A percentile compares a stretch with the other conserved stretches of the same genome.
Evolutionary conservation across 177 flowering plant genomes (phyloP).

Genomic region (Vitis hybrid): DNA sequence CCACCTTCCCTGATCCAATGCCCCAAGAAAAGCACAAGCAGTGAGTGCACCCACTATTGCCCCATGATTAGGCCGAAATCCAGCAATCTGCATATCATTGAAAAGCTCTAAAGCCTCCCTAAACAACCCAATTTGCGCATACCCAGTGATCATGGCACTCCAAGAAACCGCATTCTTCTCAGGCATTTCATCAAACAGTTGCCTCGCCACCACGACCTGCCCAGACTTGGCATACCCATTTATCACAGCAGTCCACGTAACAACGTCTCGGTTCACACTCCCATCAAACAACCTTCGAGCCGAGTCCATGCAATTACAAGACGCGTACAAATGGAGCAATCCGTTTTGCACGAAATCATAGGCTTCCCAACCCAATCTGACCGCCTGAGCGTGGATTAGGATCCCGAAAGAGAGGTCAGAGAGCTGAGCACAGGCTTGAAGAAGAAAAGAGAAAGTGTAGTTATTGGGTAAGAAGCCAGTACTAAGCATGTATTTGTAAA

Average conservation of each 20-base stretch:
- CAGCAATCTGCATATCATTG: conserved; percentile 38
- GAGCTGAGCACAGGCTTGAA: conserved; percentile 45
- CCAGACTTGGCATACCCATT: conserved; percentile 55
- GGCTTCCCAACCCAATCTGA: conserved; percentile 58
- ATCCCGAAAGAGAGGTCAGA: conserved; percentile 26
- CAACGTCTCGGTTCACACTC: conserved; percentile 45
- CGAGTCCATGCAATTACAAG: conserved; percentile 31
- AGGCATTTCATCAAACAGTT: conserved; percentile 64
- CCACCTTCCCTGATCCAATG: conserved; percentile 12
- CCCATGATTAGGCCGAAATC: conserved; percentile 12
- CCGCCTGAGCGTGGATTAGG: conserved; percentile 35
- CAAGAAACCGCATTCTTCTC: conserved; percentile 60
- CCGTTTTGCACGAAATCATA: conserved; percentile 67
- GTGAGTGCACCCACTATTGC: conserved; percentile 8
- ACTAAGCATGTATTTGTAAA: conserved; percentile 39
- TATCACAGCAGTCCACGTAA: conserved; percentile 60
- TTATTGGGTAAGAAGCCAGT: conserved; percentile 44
- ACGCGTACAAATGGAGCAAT: conserved; percentile 50
- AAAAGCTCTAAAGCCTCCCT: conserved; percentile 54
- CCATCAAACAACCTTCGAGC: conserved; percentile 55
- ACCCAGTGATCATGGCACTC: conserved; percentile 57
- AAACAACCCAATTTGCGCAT: conserved; percentile 48
- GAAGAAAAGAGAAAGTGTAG: conserved; percentile 63
- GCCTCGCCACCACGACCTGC: conserved; percentile 32
- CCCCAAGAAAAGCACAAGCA: conserved; percentile 16